Evolutionary conservation across 306 rosid genomes (phyloP), one percentile per base, ranked within the genome.

Genomic region (Nissolia schottii): DNA sequence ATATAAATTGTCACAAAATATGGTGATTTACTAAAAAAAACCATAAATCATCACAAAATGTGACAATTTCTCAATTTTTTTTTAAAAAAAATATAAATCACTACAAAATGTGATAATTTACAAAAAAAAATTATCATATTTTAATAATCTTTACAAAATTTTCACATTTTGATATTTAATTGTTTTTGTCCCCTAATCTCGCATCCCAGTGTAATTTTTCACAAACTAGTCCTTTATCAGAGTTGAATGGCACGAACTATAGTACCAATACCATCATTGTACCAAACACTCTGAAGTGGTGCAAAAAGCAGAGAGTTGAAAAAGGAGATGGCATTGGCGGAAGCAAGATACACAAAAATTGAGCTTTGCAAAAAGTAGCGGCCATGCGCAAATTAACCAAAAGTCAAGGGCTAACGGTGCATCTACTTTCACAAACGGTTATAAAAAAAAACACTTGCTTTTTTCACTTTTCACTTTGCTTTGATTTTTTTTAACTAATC

Each of bases 341-440:
- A 19, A 41, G 40, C 35, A 28, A 41, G 29, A 7, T 25, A 11
- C 49, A 62, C 32, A 13, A 13, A 37, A 32, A 16, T 37, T 64
- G n/a, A 64, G 55, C 71, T 76, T 67, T 68, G 43, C n/a, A 59
- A 67, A 72, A 77, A 59, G 75, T 35, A 24, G 74, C 4, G 4
- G 71, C 70, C 19, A 55, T 16, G 54, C 20, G 15, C 7, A 49
- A 61, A n/a, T n/a, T n/a, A n/a, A 34, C 64, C 16, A 1, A 41
- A 64, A 64, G 78, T 64, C 55, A 78, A 64, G 48, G 24, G 2
- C 35, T 23, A 73, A 67, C 37, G 62, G 71, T 61, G 72, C 43
- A 38, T 51, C 65, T 37, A 9, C 50, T 50, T 66, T 31, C 15
- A 13, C 51, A 73, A 79, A 79, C 31, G 35, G 48, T 16, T 43